Conservation (phyloP, 768 basidiomycete species). For the Boletus barrowsii region DNA sequence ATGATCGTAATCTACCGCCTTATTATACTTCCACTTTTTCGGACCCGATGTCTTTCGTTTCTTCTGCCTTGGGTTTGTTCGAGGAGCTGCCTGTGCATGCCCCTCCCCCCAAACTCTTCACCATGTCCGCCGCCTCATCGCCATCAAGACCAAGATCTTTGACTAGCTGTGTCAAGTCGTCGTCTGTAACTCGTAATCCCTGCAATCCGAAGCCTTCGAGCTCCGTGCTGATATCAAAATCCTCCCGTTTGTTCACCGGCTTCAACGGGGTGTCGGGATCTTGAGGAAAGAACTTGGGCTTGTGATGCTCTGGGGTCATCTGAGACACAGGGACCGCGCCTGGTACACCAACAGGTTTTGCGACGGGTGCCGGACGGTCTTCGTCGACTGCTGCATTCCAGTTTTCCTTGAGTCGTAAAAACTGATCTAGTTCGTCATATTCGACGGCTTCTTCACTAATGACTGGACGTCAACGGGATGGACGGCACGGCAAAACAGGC, state of each 20-base stretch:
- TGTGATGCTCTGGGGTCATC: constrained; percentile 78
- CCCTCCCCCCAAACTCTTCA: constrained; percentile 53
- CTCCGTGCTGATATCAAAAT: constrained; percentile 65
- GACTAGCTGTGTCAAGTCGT: constrained; percentile 68
- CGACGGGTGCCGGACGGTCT: constrained; percentile 51
- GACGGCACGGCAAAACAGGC: background rate
- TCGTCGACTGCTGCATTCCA: constrained; percentile 62
- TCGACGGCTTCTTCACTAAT: constrained; percentile 83
- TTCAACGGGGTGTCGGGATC: constrained; percentile 44
- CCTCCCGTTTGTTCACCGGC: constrained; percentile 56
- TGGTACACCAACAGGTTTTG: constrained; percentile 73
- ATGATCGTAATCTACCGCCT: background rate
- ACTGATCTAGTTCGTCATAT: constrained; percentile 64
- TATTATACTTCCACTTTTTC: background rate
- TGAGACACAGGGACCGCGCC: constrained; percentile 72
- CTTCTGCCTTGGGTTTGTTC: constrained; percentile 8
- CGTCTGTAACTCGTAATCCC: constrained; percentile 73
- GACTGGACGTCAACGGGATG: constrained; percentile 6
- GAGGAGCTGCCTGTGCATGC: constrained; percentile 9
- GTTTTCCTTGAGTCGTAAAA: constrained; percentile 69
- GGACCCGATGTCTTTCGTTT: background rate
- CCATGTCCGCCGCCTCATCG: constrained; percentile 74
- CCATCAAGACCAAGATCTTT: constrained; percentile 73
- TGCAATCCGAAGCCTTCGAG: constrained; percentile 70
- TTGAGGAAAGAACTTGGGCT: constrained; percentile 49